These are phyloP conservation scores for Aspergillus mulundensis DNA, from an alignment of 495 filamentous ascomycete genomes.

Conservation along the genomic window DNA sequence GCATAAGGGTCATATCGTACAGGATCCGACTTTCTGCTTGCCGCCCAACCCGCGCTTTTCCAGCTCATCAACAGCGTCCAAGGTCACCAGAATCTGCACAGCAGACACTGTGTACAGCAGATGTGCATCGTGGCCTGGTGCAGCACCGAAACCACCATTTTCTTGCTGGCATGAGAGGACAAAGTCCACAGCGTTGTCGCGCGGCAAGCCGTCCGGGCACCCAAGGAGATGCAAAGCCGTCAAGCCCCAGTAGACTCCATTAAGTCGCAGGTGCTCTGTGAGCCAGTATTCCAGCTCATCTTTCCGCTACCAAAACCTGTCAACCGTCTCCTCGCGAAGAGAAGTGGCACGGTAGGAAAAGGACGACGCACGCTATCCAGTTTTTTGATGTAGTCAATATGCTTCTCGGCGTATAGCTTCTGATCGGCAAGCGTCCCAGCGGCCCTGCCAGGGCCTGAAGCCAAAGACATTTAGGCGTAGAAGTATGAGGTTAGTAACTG, in stretches of 20 bases:
- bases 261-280: slow-evolving; percentile 91
- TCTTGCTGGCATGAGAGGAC: slow-evolving; percentile 87
- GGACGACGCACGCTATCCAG: slow-evolving; percentile 69
- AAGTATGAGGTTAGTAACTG: slow-evolving; percentile 7
- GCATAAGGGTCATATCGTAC: slow-evolving; percentile 40
- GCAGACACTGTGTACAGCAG: slow-evolving; percentile 92
- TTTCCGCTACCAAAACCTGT: slow-evolving; percentile 57
- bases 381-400: slow-evolving; percentile 91
- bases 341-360: slow-evolving; percentile 18
- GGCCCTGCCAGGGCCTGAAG: slow-evolving; percentile 58
- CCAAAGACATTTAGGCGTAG: slow-evolving; percentile 51
- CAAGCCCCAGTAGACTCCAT: slow-evolving; percentile 95
- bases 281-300: slow-evolving; percentile 97
- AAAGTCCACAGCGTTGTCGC: slow-evolving; percentile 80
- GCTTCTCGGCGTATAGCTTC: slow-evolving; percentile 64
- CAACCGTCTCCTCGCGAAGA: slow-evolving; percentile 28
- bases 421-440: slow-evolving; percentile 43
- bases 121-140: slow-evolving; percentile 91
- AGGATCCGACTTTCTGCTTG: slow-evolving; percentile 66
- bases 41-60: slow-evolving; percentile 63
- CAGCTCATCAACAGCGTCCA: slow-evolving; percentile 81
- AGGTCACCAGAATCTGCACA: slow-evolving; percentile 79
- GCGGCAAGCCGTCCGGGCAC: slow-evolving; percentile 73
- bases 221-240: slow-evolving; percentile 82
- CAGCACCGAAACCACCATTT: slow-evolving; percentile 86